A percentile compares a stretch with the other conserved stretches of the same genome.
These are phyloP conservation scores for Eimeria acervulina DNA, from an alignment of 169 alveolate genomes.

Conservation along the genomic window DNA sequence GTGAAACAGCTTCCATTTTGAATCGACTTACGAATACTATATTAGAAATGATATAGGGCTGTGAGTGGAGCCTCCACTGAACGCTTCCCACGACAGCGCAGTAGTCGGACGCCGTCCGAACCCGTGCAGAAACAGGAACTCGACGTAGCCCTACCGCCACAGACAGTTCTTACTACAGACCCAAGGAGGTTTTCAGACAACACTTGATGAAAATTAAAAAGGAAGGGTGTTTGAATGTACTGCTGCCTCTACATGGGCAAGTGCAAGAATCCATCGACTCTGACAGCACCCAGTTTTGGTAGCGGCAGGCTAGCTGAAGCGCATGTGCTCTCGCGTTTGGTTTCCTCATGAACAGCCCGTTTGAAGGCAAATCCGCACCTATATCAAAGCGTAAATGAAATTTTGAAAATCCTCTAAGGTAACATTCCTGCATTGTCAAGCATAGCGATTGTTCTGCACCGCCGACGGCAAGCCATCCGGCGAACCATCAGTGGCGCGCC, in stretches of 20 bases:
- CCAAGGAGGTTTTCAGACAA: neutral
- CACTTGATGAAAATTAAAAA: constrained; percentile 9
- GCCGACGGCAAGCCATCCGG: neutral
- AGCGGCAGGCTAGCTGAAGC: constrained; percentile 71
- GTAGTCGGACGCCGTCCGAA: neutral
- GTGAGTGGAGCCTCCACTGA: neutral
- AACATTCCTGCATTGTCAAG: neutral
- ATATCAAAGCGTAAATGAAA: neutral
- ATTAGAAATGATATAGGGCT: neutral
- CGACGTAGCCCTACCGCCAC: neutral
- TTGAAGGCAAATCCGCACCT: neutral
- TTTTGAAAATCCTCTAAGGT: neutral
- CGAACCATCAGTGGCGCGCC: neutral
- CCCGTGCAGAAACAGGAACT: constrained; percentile 3
- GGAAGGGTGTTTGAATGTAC: constrained; percentile 35
- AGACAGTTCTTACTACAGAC: neutral
- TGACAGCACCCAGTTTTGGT: constrained; percentile 39
- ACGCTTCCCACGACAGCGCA: neutral
- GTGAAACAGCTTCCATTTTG: constrained; percentile 44
- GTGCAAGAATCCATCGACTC: constrained; percentile 26
- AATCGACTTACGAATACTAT: neutral
- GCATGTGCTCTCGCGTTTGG: constrained; percentile 35
- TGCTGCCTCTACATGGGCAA: neutral
- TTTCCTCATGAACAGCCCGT: neutral
- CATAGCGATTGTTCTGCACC: neutral